phyloP scores from a whole-genome alignment of 305 asterid species.

The Fraxinus sp. region DNA sequence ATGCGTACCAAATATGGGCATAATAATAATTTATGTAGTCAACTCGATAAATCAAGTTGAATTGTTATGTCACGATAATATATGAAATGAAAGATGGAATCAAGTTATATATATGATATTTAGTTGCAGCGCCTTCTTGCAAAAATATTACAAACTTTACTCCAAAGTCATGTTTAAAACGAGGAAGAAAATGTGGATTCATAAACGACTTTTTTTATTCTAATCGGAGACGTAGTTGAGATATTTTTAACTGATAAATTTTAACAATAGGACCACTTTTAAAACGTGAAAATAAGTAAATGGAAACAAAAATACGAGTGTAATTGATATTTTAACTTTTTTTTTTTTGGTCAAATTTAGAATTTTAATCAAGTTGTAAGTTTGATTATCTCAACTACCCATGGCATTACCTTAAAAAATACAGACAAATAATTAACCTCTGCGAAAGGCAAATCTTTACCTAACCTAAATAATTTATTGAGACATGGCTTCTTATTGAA shows the following conservation, averaged over 20 bases:
- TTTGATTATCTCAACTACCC: neutral
- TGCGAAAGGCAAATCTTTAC: neutral
- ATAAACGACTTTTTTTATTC: neutral
- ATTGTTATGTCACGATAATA: neutral
- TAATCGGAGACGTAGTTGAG: neutral
- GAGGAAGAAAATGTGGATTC: neutral
- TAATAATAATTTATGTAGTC: neutral
- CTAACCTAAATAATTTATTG: neutral
- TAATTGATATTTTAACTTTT: neutral
- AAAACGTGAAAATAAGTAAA: neutral
- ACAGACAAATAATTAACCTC: neutral
- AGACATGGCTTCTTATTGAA: constrained; percentile 17
- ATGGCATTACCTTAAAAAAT: neutral
- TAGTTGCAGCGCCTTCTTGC: neutral
- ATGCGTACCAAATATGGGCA: too few relatives aligned
- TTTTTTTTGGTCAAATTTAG: neutral
- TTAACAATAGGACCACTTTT: neutral
- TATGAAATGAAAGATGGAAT: neutral
- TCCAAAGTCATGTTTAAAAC: neutral
- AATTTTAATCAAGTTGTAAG: neutral
- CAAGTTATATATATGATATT: neutral
- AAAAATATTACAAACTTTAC: neutral
- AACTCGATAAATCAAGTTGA: neutral
- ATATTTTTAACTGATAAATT: neutral
- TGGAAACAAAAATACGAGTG: neutral